These are phyloP conservation scores for Laguncularia racemosa DNA, from an alignment of 345 rosid species.

Conservation along the genomic window DNA sequence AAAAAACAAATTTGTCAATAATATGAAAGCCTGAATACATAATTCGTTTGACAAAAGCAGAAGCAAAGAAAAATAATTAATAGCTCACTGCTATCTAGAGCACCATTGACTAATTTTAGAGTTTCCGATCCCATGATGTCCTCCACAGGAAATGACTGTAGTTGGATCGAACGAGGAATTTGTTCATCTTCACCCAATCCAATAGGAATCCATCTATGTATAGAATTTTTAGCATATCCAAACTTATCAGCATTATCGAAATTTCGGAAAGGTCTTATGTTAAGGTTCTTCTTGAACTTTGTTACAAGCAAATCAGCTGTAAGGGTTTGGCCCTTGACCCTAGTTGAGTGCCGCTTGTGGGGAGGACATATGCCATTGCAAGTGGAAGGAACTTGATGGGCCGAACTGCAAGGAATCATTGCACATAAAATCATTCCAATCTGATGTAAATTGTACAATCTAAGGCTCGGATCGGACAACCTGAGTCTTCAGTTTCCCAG, in stretches of 20 bases:
- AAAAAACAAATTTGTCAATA: too few species aligned
- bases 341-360: constrained; percentile 20
- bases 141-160: constrained; percentile 11
- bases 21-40: too few species aligned
- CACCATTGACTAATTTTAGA: constrained; percentile 12
- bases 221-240: constrained; percentile 12
- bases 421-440: too few species aligned
- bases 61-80: too few species aligned
- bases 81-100: too few species aligned
- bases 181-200: constrained; percentile 9
- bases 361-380: constrained; percentile 25
- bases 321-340: background rate
- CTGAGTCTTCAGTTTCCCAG: too few species aligned
- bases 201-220: constrained; percentile 17
- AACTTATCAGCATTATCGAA: constrained; percentile 2
- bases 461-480: too few species aligned
- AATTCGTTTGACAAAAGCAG: too few species aligned
- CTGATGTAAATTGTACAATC: too few species aligned
- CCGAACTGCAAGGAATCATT: too few species aligned
- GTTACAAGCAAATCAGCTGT: constrained; percentile 10
- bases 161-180: constrained; percentile 12
- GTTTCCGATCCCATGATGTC: constrained; percentile 9
- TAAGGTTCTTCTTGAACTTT: background rate
- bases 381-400: background rate
- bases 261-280: constrained; percentile 2